Conservation (phyloP, 78 protist genomes). For the Dictyostelium purpureum region DNA sequence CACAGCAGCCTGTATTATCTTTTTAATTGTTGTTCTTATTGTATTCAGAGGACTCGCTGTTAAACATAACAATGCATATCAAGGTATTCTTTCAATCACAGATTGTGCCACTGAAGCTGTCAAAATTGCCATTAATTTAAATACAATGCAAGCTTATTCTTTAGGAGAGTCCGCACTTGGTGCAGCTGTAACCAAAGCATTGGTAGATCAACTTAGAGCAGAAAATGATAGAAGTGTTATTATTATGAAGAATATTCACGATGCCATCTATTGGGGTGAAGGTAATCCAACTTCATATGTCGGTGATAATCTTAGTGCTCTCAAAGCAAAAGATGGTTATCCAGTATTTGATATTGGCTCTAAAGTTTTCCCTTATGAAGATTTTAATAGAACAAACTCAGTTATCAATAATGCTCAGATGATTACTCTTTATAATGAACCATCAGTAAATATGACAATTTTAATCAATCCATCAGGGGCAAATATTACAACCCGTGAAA, state of each 20-base stretch:
- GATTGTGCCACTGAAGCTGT: slow-evolving; percentile 18
- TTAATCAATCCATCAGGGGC: neutral
- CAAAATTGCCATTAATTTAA: neutral
- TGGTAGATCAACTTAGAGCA: neutral
- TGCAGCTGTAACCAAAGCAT: no score
- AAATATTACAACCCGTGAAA: neutral
- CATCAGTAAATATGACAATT: neutral
- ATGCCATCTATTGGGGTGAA: slow-evolving; percentile 40
- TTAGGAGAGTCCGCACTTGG: neutral
- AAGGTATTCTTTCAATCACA: slow-evolving; percentile 56
- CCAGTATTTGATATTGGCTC: slow-evolving; percentile 14
- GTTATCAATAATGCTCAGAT: neutral
- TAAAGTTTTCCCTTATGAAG: neutral
- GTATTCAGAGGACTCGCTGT: slow-evolving; percentile 17
- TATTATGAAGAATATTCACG: slow-evolving; percentile 29
- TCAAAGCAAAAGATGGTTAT: slow-evolving; percentile 11
- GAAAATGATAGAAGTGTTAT: neutral
- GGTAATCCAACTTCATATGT: slow-evolving; percentile 18
- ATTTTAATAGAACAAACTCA: slow-evolving; percentile 45
- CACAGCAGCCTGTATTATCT: neutral
- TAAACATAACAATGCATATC: slow-evolving; percentile 14
- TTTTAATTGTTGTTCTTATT: slow-evolving; percentile 8
- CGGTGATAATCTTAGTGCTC: neutral
- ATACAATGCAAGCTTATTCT: neutral
- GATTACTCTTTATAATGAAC: neutral